Evolutionary conservation across 306 rosid genomes (phyloP).

Genomic region (Vigna nakashimae): DNA sequence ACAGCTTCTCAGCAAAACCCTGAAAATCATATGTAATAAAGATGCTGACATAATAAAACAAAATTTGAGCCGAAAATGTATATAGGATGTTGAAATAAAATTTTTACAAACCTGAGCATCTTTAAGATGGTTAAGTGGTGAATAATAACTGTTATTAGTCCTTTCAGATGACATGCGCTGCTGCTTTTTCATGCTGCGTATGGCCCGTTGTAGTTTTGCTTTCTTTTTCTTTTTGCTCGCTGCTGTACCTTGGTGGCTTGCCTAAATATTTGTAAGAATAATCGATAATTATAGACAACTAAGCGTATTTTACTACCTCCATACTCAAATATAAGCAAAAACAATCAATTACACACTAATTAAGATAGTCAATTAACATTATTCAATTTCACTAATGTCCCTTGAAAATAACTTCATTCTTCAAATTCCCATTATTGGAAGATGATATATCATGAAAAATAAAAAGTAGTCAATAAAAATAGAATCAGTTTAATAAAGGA

Average conservation of each 20-base stretch:
- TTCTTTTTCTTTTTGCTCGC: slow-evolving; percentile 92
- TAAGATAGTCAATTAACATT: too few species aligned
- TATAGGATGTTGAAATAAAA: slow-evolving; percentile 16
- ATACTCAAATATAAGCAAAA: too few species aligned
- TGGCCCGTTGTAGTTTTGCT: slow-evolving; percentile 79
- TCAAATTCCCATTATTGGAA: too few species aligned
- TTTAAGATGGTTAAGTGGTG: slow-evolving; percentile 85
- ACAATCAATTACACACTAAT: too few species aligned
- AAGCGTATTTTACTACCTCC: background rate
- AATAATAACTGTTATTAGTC: slow-evolving; percentile 60
- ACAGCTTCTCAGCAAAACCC: slow-evolving; percentile 91
- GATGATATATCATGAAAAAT: too few species aligned
- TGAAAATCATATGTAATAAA: slow-evolving; percentile 49
- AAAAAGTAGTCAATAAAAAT: too few species aligned
- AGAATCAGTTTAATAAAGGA: too few species aligned
- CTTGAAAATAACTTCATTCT: too few species aligned
- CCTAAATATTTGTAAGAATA: slow-evolving; percentile 54
- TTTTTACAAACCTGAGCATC: slow-evolving; percentile 78
- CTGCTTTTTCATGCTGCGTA: slow-evolving; percentile 77
- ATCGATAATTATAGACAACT: slow-evolving; percentile 5
- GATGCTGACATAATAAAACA: slow-evolving; percentile 29
- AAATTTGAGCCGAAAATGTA: slow-evolving; percentile 27
- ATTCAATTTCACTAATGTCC: too few species aligned
- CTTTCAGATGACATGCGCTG: slow-evolving; percentile 73
- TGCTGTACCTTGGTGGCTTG: slow-evolving; percentile 82